These are phyloP conservation scores for Haplosporangium sp. DNA, from an alignment of 371 early-diverging fungal species.

Conservation along the genomic window DNA sequence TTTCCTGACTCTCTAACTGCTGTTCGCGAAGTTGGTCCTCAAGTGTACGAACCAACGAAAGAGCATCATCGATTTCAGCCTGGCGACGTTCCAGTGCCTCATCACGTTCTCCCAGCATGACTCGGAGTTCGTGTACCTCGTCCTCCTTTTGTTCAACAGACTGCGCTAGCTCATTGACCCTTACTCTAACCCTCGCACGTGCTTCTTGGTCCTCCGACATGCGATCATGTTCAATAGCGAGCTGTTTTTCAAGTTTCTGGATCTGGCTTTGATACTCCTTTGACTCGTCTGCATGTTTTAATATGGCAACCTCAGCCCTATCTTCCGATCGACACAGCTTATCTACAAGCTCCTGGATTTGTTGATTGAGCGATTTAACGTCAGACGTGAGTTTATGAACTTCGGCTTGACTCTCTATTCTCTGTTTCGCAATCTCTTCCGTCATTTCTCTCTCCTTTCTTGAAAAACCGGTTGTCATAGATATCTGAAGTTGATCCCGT, in stretches of 20 bases:
- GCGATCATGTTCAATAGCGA: constrained; percentile 14
- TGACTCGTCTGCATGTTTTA: constrained; percentile 13
- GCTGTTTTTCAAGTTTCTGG: constrained; percentile 17
- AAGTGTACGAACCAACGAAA: constrained; percentile 11
- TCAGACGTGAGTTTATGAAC: constrained; percentile 6
- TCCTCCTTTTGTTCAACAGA: constrained; percentile 21
- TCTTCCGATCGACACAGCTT: constrained; percentile 7
- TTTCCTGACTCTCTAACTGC: constrained; percentile 5
- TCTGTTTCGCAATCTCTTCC: constrained; percentile 3
- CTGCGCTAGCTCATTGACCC: constrained; percentile 13
- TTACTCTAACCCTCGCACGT: background rate
- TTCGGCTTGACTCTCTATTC: constrained; percentile 8
- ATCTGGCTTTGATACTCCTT: background rate
- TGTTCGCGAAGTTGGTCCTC: constrained; percentile 24
- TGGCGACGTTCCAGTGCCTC: constrained; percentile 22
- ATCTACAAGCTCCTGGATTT: constrained; percentile 18
- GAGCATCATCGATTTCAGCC: constrained; percentile 20
- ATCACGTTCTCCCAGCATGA: constrained; percentile 15
- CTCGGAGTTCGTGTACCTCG: constrained; percentile 12
- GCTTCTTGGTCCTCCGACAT: constrained; percentile 26
- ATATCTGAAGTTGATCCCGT: constrained; percentile 8
- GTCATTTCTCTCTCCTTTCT: constrained; percentile 10
- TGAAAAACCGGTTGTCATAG: background rate
- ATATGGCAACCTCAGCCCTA: background rate
- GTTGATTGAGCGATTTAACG: constrained; percentile 14